phyloP scores from a whole-genome alignment of 2,329 filamentous ascomycete species.

The Aspergillus ochraceoroseus region DNA sequence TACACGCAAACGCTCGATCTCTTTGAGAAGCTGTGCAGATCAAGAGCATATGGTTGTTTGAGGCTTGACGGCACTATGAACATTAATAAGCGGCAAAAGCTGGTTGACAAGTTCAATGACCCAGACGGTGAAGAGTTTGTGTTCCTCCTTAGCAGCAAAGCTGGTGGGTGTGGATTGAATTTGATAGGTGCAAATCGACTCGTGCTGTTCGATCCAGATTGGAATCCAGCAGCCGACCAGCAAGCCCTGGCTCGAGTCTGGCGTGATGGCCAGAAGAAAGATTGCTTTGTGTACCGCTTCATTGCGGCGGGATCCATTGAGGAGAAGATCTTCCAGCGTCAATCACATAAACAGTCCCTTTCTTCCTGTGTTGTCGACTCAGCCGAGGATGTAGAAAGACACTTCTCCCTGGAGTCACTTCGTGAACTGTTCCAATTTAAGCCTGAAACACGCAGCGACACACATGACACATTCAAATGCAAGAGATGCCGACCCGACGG shows the following conservation, averaged over 20 bases:
- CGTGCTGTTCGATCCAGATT: conserved; percentile 93
- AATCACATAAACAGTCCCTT: conserved; percentile 95
- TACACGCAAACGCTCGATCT: conserved; percentile 95
- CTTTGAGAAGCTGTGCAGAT: conserved; percentile 84
- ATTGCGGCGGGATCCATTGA: conserved; percentile 97
- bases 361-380: conserved; percentile 96
- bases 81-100: conserved; percentile 91
- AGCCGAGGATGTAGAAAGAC: conserved; percentile 92
- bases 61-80: conserved; percentile 97
- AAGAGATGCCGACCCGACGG: conserved; percentile 89
- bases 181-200: conserved; percentile 91
- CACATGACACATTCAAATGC: conserved; percentile 98
- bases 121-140: conserved; percentile 85
- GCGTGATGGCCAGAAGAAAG: conserved; percentile 98
- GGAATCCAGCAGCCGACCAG: conserved; percentile 97
- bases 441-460: conserved; percentile 78
- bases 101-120: conserved; percentile 97
- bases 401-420: conserved; percentile 87
- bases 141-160: conserved; percentile 94
- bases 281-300: conserved; percentile 99
- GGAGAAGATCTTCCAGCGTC: conserved; percentile 98
- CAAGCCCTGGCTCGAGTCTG: conserved; percentile 95
- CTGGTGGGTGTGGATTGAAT: conserved; percentile 93
- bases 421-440: conserved; percentile 93
- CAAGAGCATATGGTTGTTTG: conserved; percentile 75